A percentile compares a stretch with the other conserved stretches of the same genome.
phyloP scores from a whole-genome alignment of 1,139 yeast genomes.

The Casaregolazyma lundiana region DNA sequence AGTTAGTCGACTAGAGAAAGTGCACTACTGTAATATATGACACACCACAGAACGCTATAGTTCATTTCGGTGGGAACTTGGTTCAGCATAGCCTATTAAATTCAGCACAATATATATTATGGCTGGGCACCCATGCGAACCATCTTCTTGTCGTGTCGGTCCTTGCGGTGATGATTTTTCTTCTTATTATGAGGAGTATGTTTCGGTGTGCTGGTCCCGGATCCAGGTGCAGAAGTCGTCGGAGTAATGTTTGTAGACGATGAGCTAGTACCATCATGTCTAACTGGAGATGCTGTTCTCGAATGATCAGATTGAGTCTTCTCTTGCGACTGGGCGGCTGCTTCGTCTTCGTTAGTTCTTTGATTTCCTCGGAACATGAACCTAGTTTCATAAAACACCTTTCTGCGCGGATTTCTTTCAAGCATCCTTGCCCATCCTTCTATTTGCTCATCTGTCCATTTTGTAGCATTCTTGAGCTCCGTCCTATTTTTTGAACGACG shows the following conservation, averaged over 20 bases:
- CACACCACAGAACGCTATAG: not conserved
- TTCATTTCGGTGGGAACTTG: not conserved
- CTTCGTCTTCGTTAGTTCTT: not conserved
- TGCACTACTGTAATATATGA: not conserved
- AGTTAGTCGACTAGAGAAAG: no score
- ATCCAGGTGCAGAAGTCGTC: not conserved
- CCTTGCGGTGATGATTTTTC: constrained; percentile 11
- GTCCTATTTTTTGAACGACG: constrained; percentile 53
- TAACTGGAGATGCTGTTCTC: not conserved
- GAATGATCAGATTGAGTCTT: not conserved
- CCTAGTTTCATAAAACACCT: constrained; percentile 49
- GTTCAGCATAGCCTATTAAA: not conserved
- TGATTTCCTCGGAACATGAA: constrained; percentile 40
- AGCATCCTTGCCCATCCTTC: constrained; percentile 91
- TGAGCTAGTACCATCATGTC: not conserved
- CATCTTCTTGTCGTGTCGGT: constrained; percentile 10
- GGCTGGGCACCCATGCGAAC: constrained; percentile 9
- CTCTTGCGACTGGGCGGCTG: not conserved
- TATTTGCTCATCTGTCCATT: constrained; percentile 84
- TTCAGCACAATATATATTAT: no score
- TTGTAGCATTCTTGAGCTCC: constrained; percentile 47
- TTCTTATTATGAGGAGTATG: constrained; percentile 10
- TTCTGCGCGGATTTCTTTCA: constrained; percentile 55
- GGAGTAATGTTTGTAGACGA: not conserved
- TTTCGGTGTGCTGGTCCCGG: constrained; percentile 3